These are phyloP conservation scores for Trichoderma erinaceum DNA, from an alignment of 495 filamentous ascomycete species.

Conservation along the genomic window DNA sequence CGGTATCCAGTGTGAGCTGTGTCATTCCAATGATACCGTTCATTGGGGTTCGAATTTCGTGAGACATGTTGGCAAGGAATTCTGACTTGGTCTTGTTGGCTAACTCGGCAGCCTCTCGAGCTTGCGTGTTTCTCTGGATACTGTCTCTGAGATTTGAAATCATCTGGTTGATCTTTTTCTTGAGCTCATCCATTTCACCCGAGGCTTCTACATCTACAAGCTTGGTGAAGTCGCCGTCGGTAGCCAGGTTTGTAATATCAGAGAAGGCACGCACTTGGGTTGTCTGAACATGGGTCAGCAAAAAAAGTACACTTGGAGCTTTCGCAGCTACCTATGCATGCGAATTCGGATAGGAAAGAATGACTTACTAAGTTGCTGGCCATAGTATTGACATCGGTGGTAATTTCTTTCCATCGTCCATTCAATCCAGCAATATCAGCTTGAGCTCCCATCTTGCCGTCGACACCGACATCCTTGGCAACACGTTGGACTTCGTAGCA, in stretches of 20 bases:
- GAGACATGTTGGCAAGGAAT: slow-evolving; percentile 98
- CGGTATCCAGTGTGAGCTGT: slow-evolving; percentile 91
- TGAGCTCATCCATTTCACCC: slow-evolving; percentile 98
- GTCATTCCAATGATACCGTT: slow-evolving; percentile 87
- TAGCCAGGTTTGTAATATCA: slow-evolving; percentile 95
- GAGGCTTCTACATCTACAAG: slow-evolving; percentile 97
- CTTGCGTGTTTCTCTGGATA: slow-evolving; percentile 96
- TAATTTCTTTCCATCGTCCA: slow-evolving; percentile 97
- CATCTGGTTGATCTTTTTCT: slow-evolving; percentile 99
- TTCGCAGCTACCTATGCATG: neutral
- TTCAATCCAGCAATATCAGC: slow-evolving; percentile 91
- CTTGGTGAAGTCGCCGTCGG: slow-evolving; percentile 94
- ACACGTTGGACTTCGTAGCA: slow-evolving; percentile 96
- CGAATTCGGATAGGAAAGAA: neutral
- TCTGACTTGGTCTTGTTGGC: slow-evolving; percentile 99
- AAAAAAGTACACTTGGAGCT: neutral
- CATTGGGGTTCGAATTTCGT: slow-evolving; percentile 98
- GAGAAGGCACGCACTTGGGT: slow-evolving; percentile 97
- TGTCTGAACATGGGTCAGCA: slow-evolving; percentile 43
- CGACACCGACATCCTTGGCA: slow-evolving; percentile 93
- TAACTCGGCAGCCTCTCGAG: slow-evolving; percentile 91
- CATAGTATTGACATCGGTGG: slow-evolving; percentile 97
- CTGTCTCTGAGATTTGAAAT: slow-evolving; percentile 91
- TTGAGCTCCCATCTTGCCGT: slow-evolving; percentile 98
- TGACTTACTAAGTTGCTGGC: slow-evolving; percentile 71